Evolutionary conservation across 805 yeast species (phyloP), one percentile per base, ranked within the genome.

Genomic region (Wickerhamiella hasegawae): DNA sequence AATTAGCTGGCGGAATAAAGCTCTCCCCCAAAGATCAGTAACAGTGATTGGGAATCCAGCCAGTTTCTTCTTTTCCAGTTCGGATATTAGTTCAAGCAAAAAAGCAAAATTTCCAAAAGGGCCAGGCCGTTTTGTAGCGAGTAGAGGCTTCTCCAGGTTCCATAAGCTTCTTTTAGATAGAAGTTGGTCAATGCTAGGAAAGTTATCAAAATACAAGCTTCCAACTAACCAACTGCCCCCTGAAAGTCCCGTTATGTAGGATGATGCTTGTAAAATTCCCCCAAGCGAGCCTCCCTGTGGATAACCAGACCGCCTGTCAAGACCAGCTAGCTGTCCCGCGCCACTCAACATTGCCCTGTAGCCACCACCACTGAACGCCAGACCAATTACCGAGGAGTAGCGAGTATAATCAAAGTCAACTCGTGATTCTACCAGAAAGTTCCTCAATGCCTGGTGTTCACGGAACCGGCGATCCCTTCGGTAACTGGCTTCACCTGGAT

Each of bases 21-120:
- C 72, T 44, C 82, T 60, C 3, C 80, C 80, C 84, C 84, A 77
- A 36, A 69, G 68, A 53, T 79, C 90, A 4, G 83, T 73, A 25
- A 76, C 45, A 9, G 76, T 60, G 18, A 71, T 59, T 16, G 66
- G 62, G 49, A 63, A 77, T 1, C 85, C 84, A 3, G 83, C 82
- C 19, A 57, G 53, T 39, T 58, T 54, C 46, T 71, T 69, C 5
- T 36, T 25, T 19, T 30, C 20, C 16, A 32, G 30, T 20, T 36
- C 42, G 11, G 24, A 17, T 17, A 16, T 16, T 16, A 26, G 5
- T 36, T 19, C n/a, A 24, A 23, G 11, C 14, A 24, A 11, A 12
- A 14, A n/a, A 18, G 22, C 31, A 23, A 25, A 10, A 28, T 15
- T 12, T 32, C 25, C 4, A 19, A n/a, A 3, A 31, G 18, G 28